These are phyloP conservation scores for Ophiocordyceps sinensis DNA, from an alignment of 2,329 filamentous ascomycete species.

Conservation along the genomic window DNA sequence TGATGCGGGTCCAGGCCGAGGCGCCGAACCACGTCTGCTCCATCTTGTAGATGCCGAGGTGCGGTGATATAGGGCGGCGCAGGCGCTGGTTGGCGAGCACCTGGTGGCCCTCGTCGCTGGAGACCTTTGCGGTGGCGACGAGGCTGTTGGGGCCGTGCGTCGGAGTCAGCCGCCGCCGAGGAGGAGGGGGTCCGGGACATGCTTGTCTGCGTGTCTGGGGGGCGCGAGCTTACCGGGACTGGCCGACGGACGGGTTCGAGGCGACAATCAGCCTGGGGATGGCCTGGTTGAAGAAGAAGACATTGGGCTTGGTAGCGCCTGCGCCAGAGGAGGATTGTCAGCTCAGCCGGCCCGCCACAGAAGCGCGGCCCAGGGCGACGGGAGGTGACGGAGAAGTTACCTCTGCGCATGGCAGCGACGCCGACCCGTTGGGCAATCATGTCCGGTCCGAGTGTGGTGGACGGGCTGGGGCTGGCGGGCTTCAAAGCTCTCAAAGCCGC, in stretches of 20 bases:
- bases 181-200: no score
- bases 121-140: slow-evolving; percentile 43
- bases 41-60: slow-evolving; percentile 73
- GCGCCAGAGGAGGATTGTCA: no score
- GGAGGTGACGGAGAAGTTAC: no score
- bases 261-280: slow-evolving; percentile 30
- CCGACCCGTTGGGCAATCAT: slow-evolving; percentile 46
- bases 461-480: not conserved
- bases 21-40: slow-evolving; percentile 75
- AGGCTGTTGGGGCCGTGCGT: slow-evolving; percentile 18
- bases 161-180: not conserved
- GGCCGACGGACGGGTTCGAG: slow-evolving; percentile 24
- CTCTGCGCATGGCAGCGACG: slow-evolving; percentile 43
- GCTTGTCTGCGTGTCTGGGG: no score
- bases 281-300: slow-evolving; percentile 33
- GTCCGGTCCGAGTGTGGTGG: slow-evolving; percentile 9
- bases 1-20: slow-evolving; percentile 65
- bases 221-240: slow-evolving; percentile 27
- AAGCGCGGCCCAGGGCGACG: no score
- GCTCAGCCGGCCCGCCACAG: no score
- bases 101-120: slow-evolving; percentile 35
- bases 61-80: slow-evolving; percentile 68
- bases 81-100: slow-evolving; percentile 74
- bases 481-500: slow-evolving; percentile 1
- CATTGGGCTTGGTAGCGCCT: slow-evolving; percentile 28